These are phyloP conservation scores for Uronychia setigera DNA, from an alignment of 73 alveolate genomes.

Conservation along the genomic window DNA sequence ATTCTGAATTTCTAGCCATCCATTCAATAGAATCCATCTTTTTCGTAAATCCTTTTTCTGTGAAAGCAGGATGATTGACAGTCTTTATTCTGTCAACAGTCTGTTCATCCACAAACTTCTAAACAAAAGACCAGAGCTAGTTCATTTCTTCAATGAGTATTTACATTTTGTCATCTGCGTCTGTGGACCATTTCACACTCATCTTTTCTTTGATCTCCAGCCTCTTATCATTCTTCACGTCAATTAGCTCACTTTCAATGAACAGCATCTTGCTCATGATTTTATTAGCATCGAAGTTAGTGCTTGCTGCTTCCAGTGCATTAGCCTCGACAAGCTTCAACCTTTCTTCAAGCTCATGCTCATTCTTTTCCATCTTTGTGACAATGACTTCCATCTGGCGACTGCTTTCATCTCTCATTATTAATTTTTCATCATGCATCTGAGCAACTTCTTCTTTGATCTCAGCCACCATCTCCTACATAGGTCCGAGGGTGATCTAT, in stretches of 20 bases:
- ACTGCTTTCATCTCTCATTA: not conserved
- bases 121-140: conserved; percentile 37
- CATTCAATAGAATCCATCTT: conserved; percentile 46
- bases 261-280: not conserved
- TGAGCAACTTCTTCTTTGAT: not conserved
- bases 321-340: conserved; percentile 2
- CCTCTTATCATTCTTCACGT: conserved; percentile 23
- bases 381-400: not conserved
- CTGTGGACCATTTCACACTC: not conserved
- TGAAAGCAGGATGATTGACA: not conserved
- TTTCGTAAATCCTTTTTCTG: not conserved
- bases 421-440: not conserved
- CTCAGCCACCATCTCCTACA: not conserved
- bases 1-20: conserved; percentile 52
- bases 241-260: conserved; percentile 34
- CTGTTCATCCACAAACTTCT: conserved; percentile 55
- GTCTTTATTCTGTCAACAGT: conserved; percentile 26
- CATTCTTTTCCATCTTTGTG: not conserved
- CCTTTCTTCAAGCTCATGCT: not conserved
- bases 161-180: conserved; percentile 28
- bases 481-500: not conserved
- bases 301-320: not conserved
- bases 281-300: not conserved
- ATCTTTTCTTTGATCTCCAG: not conserved
- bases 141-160: conserved; percentile 46